phyloP scores from a whole-genome alignment of 2,329 filamentous ascomycete species.

The Elsinoe batatas region DNA sequence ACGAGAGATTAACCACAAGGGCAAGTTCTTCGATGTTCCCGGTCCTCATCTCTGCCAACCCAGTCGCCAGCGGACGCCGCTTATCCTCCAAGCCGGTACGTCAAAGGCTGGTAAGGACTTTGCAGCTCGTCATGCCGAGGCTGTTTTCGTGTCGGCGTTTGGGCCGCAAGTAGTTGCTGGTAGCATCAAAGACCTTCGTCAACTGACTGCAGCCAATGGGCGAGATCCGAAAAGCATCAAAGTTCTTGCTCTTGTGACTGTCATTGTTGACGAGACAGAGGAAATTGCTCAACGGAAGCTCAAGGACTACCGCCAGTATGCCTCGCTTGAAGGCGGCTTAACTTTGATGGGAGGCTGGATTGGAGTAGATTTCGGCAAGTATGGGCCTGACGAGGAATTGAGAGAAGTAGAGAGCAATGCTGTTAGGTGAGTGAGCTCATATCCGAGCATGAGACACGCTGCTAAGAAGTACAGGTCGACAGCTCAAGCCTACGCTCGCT shows the following conservation, averaged over 20 bases:
- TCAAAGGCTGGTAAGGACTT: slow-evolving; percentile 57
- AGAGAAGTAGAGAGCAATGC: slow-evolving; percentile 10
- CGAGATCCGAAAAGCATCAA: slow-evolving; percentile 54
- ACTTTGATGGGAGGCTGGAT: slow-evolving; percentile 68
- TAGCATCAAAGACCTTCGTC: slow-evolving; percentile 53
- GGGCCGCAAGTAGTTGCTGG: slow-evolving; percentile 51
- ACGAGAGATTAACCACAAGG: slow-evolving; percentile 55
- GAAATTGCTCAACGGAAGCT: slow-evolving; percentile 58
- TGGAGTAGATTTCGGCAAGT: slow-evolving; percentile 52
- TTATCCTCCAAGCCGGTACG: slow-evolving; percentile 61
- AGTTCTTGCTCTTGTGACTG: slow-evolving; percentile 58
- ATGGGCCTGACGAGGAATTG: slow-evolving; percentile 54
- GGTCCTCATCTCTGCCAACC: slow-evolving; percentile 59
- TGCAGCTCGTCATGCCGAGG: slow-evolving; percentile 60
- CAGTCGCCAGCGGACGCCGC: slow-evolving; percentile 56
- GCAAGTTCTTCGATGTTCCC: slow-evolving; percentile 53
- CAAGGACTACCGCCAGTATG: slow-evolving; percentile 51
- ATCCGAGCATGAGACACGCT: background rate
- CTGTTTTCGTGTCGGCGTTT: slow-evolving; percentile 59
- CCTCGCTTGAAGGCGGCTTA: slow-evolving; percentile 55
- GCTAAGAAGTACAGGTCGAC: background rate
- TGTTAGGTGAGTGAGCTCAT: background rate
- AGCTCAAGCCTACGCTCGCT: slow-evolving; percentile 2
- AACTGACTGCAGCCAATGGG: slow-evolving; percentile 42
- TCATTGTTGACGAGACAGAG: slow-evolving; percentile 55